phyloP scores from a whole-genome alignment of 208 protist species.

The Trypanosoma conorhini region DNA sequence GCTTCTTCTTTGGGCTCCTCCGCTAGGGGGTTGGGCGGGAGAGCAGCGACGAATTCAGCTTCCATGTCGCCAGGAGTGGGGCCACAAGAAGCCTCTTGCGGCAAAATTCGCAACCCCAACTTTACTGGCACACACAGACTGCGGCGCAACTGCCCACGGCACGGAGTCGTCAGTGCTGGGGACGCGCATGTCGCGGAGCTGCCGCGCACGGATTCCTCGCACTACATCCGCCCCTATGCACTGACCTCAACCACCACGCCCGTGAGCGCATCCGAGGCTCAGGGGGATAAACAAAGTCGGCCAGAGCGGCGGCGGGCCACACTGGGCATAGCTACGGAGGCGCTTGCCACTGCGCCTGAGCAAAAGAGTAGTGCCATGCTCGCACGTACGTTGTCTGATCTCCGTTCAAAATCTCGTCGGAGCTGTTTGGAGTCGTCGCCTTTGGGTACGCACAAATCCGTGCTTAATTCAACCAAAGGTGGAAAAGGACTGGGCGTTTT shows the following conservation, averaged over 20 bases:
- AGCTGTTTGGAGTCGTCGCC: neutral
- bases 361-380: constrained; percentile 12
- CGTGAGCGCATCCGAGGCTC: neutral
- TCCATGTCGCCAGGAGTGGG: too few species aligned
- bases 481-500: neutral
- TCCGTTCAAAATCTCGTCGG: constrained; percentile 7
- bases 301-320: neutral
- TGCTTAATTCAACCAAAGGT: neutral
- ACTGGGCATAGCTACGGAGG: neutral
- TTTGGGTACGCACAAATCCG: neutral
- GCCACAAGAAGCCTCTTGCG: neutral
- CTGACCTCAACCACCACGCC: neutral
- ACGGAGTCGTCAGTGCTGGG: constrained; percentile 1
- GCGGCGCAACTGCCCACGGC: constrained; percentile 6
- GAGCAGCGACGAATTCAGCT: neutral
- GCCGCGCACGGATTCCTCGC: constrained; percentile 14
- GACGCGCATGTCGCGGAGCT: constrained; percentile 12
- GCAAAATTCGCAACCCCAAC: neutral
- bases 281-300: neutral
- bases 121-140: constrained; percentile 8
- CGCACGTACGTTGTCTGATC: constrained; percentile 11
- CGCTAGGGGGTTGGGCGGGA: too few species aligned
- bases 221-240: constrained; percentile 16
- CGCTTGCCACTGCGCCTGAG: neutral
- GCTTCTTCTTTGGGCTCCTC: neutral